Evolutionary conservation across 2,329 filamentous ascomycete species (phyloP), one percentile per base, ranked within the genome.

Genomic region (Hirsutella minnesotensis): DNA sequence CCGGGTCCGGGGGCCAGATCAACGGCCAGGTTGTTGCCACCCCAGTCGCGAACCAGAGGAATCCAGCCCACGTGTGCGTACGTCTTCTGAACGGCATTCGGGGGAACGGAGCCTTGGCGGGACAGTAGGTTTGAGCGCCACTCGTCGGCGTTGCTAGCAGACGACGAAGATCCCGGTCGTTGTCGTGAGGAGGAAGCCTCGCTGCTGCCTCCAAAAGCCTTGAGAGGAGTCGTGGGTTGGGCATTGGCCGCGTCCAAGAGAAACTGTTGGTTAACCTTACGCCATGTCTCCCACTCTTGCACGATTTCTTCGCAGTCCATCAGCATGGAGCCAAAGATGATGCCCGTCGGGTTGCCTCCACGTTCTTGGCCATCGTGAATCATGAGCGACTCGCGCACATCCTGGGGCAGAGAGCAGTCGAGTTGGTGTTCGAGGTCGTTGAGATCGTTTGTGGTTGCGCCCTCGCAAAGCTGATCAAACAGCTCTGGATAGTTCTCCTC

Each of bases 241-340:
- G 60, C 69, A 51, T 68, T 72, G 55, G 63, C 66, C 39, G 62
- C 78, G 60, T 78, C 72, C 35, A 77, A 72, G 46, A 96, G 73
- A 60, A 85, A 95, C 57, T 95, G 86, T 45, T 90, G 80, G 58
- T 95, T 95, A 48, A 98, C 92, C 49, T 78, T 81, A 54, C 87
- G 81, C 92, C 92, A 98, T 58, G 95, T 94, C 55, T 86, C 83
- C 86, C 90, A 96, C 61, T 98, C 92, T 61, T 95, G 88, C 19
- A 95, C 83, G 53, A 98, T 95, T 59, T 98, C 92, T 63, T 98
- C 92, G 58, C 92, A 96, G 62, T 98, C 92, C 45, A 98, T 77
- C 49, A 98, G 68, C 92, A 98, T 98, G 59, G 79, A 83, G 46
- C 89, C 78, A 55, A 98, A 96, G 47, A 98, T 78, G 51, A 96